Conservation (phyloP, 345 rosid genomes). For the Sisymbrium altissimum region DNA sequence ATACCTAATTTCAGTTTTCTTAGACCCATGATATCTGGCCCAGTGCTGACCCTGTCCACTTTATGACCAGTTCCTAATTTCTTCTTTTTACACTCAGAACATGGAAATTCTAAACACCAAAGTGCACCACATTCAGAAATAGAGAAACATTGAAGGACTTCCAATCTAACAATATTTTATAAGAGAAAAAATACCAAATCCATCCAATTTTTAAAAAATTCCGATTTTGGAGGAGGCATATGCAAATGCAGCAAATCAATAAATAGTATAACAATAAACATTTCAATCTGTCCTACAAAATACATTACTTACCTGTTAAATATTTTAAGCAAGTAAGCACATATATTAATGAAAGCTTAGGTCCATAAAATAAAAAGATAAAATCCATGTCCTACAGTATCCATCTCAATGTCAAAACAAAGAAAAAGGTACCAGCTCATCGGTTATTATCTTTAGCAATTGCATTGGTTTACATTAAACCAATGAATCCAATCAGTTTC, state of each 20-base stretch:
- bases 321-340: neutral
- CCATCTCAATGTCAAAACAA: neutral
- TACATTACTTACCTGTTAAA: neutral
- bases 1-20: neutral
- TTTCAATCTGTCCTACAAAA: neutral
- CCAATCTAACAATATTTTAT: neutral
- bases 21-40: neutral
- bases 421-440: neutral
- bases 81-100: neutral
- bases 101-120: neutral
- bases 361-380: neutral
- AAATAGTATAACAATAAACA: neutral
- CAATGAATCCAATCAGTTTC: no score
- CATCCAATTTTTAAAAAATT: neutral
- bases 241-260: no score
- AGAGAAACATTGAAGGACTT: neutral
- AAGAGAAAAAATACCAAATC: neutral
- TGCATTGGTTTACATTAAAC: neutral
- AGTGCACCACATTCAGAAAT: neutral
- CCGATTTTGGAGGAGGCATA: neutral
- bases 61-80: neutral
- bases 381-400: neutral
- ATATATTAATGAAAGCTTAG: neutral
- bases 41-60: neutral
- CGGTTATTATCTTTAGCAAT: neutral